Conservation (phyloP, 2,329 filamentous ascomycete genomes). For the Trichophyton verrucosum region DNA sequence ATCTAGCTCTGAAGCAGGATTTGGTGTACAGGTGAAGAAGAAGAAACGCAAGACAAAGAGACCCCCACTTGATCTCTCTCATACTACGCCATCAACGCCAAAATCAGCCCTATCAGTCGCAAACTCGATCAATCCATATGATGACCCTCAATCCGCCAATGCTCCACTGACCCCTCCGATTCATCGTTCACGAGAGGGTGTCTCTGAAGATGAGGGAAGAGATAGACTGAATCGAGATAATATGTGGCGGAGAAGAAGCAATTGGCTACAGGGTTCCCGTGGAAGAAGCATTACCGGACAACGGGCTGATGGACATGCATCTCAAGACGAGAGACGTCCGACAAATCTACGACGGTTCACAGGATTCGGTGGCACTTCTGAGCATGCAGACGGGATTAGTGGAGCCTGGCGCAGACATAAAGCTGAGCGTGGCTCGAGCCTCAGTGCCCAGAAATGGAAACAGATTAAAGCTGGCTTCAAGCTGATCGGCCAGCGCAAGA, state of each 20-base stretch:
- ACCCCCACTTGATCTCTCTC: conserved; percentile 42
- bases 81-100: conserved; percentile 57
- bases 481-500: conserved; percentile 62
- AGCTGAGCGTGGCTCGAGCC: conserved; percentile 56
- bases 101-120: conserved; percentile 39
- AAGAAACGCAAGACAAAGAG: conserved; percentile 53
- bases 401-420: conserved; percentile 41
- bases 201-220: conserved; percentile 65
- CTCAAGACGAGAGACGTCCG: conserved; percentile 41
- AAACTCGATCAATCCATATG: conserved; percentile 29
- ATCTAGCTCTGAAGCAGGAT: conserved; percentile 68
- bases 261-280: conserved; percentile 40
- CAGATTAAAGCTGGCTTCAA: conserved; percentile 85
- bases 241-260: conserved; percentile 48
- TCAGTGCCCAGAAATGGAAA: conserved; percentile 72
- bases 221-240: conserved; percentile 46
- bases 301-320: conserved; percentile 41
- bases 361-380: conserved; percentile 50
- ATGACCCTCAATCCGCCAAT: conserved; percentile 28
- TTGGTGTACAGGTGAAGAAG: conserved; percentile 41
- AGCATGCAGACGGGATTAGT: conserved; percentile 50
- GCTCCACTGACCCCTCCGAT: conserved; percentile 47
- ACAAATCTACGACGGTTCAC: conserved; percentile 56
- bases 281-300: conserved; percentile 36
- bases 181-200: conserved; percentile 45